These are phyloP conservation scores for Fusarium nisikadoi DNA, from an alignment of 2,329 filamentous ascomycete species.

Conservation along the genomic window DNA sequence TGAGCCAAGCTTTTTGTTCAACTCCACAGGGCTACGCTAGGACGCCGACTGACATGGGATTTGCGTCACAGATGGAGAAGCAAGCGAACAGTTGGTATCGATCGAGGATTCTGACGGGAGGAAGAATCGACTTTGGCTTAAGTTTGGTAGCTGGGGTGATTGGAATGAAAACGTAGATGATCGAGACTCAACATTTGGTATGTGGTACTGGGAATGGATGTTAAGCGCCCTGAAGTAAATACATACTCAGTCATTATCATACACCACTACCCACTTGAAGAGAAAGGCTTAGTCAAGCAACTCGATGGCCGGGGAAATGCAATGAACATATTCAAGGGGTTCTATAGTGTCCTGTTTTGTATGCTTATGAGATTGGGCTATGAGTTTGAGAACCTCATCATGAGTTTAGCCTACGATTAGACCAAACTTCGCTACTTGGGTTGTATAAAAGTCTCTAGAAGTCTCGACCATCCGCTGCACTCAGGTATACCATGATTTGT, in stretches of 20 bases:
- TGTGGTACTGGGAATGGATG: neutral
- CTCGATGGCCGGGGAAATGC: neutral
- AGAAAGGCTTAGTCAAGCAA: neutral
- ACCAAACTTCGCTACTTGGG: neutral
- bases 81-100: neutral
- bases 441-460: neutral
- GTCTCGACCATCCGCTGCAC: neutral
- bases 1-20: slow-evolving; percentile 18
- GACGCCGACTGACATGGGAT: neutral
- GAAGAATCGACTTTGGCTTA: neutral
- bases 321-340: neutral
- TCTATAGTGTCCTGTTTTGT: neutral
- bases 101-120: neutral
- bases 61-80: neutral
- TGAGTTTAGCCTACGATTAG: neutral
- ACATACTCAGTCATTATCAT: neutral
- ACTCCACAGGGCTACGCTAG: neutral
- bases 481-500: neutral
- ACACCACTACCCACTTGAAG: neutral
- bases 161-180: neutral
- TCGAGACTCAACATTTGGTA: neutral
- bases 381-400: neutral
- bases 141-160: neutral
- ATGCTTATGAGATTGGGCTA: neutral
- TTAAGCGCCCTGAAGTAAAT: neutral